Base-by-base conservation (phyloP, 768 basidiomycete genomes). In the Fomitopsis pulvina region DNA sequence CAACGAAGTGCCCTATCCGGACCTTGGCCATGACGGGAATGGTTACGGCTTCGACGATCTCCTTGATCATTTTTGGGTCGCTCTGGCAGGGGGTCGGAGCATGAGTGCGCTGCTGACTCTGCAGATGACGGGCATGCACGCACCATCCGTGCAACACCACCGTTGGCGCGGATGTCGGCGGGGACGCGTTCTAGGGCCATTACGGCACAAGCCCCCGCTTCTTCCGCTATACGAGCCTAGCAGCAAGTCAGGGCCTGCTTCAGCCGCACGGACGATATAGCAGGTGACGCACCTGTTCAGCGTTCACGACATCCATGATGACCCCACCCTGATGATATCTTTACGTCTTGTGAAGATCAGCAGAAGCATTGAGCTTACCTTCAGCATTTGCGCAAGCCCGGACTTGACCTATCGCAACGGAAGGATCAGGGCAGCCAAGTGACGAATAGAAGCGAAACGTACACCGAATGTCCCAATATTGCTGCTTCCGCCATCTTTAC, bases 1-100 rank as follows among this genome's bases (percentile, higher is more conserved):
- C 96, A 50, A 95, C 93, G 60, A 95, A 88, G 68, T 99, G 96
- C 0, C 96, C 96, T 66, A 99, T 97, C 55, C 96, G 83, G 53
- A 87, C 90, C 68, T 94, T 90, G 28, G 88, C 89, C 88, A 97
- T 97, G 66, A 97, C 93, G 8, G 93, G 94, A 59, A 97, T 94
- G 21, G 93, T 94, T 43, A 97, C 95, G 20, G 95, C 86, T 52
- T 83, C 87, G 55, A 90, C 86, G 66, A 98, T 98, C 63, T 89
- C 77, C 66, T 96, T 97, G 76, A 99, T 97, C 87, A 98, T 90
- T 44, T 80, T 74, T 6, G 95, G 95, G 71, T 95, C 92, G 65
- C 92, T 94, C 87, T 86, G 58, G 34, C 27, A 16, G n/a, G 2
- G 21, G 4, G 4, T 25, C 40, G 14, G 14, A 4, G 34, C 4